A percentile compares a stretch with the other conserved stretches of the same genome.
Conservation (phyloP, 305 asterid genomes). For the Fraxinus angustifolia region DNA sequence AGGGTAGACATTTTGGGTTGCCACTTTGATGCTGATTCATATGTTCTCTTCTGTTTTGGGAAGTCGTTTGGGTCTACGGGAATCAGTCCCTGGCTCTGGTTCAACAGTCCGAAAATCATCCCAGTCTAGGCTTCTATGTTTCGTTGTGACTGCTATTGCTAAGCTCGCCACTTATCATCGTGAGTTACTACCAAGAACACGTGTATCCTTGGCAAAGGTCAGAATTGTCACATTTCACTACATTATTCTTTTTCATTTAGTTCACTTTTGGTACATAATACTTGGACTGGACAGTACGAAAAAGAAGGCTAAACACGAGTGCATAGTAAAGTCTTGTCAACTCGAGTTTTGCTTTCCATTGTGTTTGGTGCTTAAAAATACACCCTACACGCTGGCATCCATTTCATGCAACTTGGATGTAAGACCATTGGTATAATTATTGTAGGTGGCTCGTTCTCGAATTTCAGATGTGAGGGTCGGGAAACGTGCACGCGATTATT, state of each 20-base stretch:
- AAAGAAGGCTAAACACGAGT: background rate
- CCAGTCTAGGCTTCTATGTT: conserved; percentile 87
- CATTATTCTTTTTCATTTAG: conserved; percentile 11
- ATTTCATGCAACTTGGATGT: background rate
- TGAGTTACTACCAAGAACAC: conserved; percentile 79
- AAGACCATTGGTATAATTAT: conserved; percentile 10
- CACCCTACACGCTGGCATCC: background rate
- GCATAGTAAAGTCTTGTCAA: background rate
- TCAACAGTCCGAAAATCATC: conserved; percentile 62
- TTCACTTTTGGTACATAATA: background rate
- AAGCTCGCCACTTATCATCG: conserved; percentile 84
- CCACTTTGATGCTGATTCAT: conserved; percentile 16
- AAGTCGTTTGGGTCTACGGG: conserved; percentile 79
- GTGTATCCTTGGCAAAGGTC: conserved; percentile 90
- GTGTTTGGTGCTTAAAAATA: background rate
- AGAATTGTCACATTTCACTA: conserved; percentile 3
- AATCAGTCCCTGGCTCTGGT: conserved; percentile 62
- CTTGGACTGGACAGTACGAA: background rate
- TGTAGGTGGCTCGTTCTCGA: conserved; percentile 84
- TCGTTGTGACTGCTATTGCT: conserved; percentile 91
- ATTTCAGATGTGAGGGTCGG: conserved; percentile 74
- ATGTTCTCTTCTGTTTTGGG: conserved; percentile 10
- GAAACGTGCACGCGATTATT: conserved; percentile 78
- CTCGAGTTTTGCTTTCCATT: background rate
- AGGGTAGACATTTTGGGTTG: background rate